Evolutionary conservation across 2,329 filamentous ascomycete species (phyloP), one percentile per base, ranked within the genome.

Genomic region (Biscogniauxia sp.): DNA sequence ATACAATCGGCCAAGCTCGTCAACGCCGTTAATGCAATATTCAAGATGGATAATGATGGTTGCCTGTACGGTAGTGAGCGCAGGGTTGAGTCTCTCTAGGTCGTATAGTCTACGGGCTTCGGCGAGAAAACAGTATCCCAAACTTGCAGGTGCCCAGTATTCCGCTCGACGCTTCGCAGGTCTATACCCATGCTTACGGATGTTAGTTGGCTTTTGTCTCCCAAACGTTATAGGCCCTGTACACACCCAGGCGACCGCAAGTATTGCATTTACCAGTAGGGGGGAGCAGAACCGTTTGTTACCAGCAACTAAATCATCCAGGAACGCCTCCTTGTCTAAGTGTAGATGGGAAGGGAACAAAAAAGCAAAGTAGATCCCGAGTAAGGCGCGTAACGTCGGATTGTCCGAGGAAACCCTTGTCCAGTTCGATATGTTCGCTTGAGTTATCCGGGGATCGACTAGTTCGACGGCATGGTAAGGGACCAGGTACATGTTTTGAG

Each of bases 81-180:
- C 61, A n/a, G 65, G 61, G 1, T 49, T 56, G 4, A 53, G 54
- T 28, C 68, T 61, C 53, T 78, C 73, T 0, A 76, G 56, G 19
- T 79, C 75, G 73, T 76, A 76, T 2, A 79, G 60, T 1, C 76
- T 71, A 28, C 73, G 75, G 0, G 76, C 75, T 63, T 79, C 77
- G 0, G 75, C 73, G 3, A 75, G 58, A 20, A 79, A 79, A 1
- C 70, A 69, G 26, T 77, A 78, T 0, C 61, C 52, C 0, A 77
- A 63, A 1, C 66, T 77, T 0, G 69, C 32, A 0, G 75, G 74
- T 17, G 73, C 74, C 76, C 76, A 78, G 54, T 73, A 75, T 50
- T 77, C 68, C 2, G 70, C 69, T 0, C 76, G 74, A 1, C 72
- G 62, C 0, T 63, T 51, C 19, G 75, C 64, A 0, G 26, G 57